Conservation (phyloP, 768 basidiomycete genomes). For the Naganishia onofrii region DNA sequence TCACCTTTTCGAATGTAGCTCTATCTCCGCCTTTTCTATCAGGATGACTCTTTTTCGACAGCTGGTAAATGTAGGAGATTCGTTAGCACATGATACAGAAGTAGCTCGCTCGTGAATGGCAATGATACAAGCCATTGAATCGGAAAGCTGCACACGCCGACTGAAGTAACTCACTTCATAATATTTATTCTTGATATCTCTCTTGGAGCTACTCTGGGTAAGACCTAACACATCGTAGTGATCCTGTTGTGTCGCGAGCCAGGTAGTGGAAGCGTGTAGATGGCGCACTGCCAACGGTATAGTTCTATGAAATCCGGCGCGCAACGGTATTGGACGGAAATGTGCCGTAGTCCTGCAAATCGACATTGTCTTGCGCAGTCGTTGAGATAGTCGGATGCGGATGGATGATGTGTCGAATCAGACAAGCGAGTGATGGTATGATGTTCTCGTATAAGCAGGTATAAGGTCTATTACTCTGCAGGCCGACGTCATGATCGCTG, state of each 20-base stretch:
- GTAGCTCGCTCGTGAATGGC: too few species aligned
- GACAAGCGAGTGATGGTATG: too few species aligned
- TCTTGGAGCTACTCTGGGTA: constrained; percentile 41
- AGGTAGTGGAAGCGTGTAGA: neutral
- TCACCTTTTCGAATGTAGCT: constrained; percentile 46
- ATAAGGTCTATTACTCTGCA: too few species aligned
- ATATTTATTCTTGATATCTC: constrained; percentile 50
- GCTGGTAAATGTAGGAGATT: constrained; percentile 27
- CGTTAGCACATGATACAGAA: neutral
- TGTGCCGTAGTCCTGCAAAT: neutral
- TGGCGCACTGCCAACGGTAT: neutral
- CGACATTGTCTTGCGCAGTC: neutral
- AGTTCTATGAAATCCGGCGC: neutral
- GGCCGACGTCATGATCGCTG: too few species aligned
- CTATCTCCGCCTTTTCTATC: constrained; percentile 46
- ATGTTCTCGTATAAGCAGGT: too few species aligned
- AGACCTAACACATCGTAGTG: constrained; percentile 47
- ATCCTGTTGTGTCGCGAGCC: constrained; percentile 12
- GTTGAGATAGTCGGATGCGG: neutral
- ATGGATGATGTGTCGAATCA: neutral
- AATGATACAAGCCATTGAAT: neutral
- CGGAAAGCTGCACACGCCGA: neutral
- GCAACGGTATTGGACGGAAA: neutral
- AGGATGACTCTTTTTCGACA: constrained; percentile 50
- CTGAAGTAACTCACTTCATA: constrained; percentile 46